Conservation (phyloP, 2,329 filamentous ascomycete genomes). For the Rhynchosporium agropyri region DNA sequence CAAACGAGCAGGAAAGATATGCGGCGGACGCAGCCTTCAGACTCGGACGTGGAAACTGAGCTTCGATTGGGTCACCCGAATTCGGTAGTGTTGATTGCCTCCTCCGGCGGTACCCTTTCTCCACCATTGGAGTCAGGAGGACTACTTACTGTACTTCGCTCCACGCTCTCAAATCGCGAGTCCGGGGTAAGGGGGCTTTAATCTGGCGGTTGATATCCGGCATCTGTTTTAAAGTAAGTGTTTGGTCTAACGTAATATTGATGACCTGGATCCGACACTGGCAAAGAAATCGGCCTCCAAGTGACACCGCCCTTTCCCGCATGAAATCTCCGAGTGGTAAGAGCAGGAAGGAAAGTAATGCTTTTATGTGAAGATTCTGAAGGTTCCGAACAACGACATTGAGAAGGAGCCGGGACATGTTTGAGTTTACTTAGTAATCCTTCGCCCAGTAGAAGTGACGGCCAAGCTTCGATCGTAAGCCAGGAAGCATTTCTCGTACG, state of each 20-base stretch:
- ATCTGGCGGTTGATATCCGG: background rate
- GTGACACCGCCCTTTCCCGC: background rate
- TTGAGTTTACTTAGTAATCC: conserved; percentile 1
- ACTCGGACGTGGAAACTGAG: background rate
- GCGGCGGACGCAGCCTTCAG: background rate
- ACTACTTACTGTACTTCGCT: background rate
- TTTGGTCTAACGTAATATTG: background rate
- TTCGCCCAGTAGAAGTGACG: conserved; percentile 9
- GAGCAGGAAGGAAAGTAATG: background rate
- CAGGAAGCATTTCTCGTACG: background rate
- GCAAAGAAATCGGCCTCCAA: background rate
- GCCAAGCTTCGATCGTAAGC: conserved; percentile 6
- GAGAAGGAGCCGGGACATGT: background rate
- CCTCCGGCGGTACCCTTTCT: conserved; percentile 11
- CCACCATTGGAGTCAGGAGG: conserved; percentile 14
- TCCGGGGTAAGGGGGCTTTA: conserved; percentile 8
- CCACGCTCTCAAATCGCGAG: conserved; percentile 1
- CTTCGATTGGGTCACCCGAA: background rate
- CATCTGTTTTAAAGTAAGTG: conserved; percentile 1
- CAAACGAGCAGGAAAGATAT: background rate
- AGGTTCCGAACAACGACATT: background rate
- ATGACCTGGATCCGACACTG: background rate
- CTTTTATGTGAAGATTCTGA: background rate
- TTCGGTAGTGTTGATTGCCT: conserved; percentile 5
- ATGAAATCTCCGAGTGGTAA: background rate